Conservation (phyloP, 768 basidiomycete genomes). For the Tephrocybe rancida region DNA sequence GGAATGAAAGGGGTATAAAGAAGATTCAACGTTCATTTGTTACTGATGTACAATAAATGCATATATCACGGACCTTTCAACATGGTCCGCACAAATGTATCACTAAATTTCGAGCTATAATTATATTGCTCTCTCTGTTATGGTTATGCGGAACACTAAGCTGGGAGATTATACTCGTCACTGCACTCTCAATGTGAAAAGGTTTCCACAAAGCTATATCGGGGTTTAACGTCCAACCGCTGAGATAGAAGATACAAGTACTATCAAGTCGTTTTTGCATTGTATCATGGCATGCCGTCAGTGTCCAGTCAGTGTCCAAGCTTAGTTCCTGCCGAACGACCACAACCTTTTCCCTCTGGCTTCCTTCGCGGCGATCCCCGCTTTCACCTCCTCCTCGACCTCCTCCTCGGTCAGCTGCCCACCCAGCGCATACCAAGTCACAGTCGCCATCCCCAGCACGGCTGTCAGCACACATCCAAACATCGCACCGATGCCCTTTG, state of each 20-base stretch:
- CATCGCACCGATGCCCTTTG: conserved; percentile 78
- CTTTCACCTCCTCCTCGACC: conserved; percentile 69
- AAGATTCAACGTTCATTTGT: conserved; percentile 60
- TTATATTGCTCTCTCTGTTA: too few species aligned
- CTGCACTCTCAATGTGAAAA: too few species aligned
- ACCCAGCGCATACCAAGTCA: conserved; percentile 88
- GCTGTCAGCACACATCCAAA: conserved; percentile 80
- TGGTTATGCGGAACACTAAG: too few species aligned
- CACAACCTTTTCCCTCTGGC: conserved; percentile 27
- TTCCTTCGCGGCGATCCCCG: conserved; percentile 59
- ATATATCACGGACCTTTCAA: conserved; percentile 50
- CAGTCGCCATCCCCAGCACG: conserved; percentile 76
- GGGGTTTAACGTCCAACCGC: too few species aligned
- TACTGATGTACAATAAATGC: conserved; percentile 28
- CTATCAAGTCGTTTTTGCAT: background rate
- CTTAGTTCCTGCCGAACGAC: conserved; percentile 7
- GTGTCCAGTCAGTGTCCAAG: too few species aligned
- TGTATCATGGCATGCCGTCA: too few species aligned
- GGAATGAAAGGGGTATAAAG: conserved; percentile 3
- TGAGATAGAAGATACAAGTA: background rate
- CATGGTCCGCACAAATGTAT: conserved; percentile 40
- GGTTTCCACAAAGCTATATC: too few species aligned
- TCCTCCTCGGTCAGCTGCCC: conserved; percentile 76
- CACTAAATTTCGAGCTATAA: background rate
- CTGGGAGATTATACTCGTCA: too few species aligned